phyloP scores from a whole-genome alignment of 345 rosid genomes.

The Populus alba region DNA sequence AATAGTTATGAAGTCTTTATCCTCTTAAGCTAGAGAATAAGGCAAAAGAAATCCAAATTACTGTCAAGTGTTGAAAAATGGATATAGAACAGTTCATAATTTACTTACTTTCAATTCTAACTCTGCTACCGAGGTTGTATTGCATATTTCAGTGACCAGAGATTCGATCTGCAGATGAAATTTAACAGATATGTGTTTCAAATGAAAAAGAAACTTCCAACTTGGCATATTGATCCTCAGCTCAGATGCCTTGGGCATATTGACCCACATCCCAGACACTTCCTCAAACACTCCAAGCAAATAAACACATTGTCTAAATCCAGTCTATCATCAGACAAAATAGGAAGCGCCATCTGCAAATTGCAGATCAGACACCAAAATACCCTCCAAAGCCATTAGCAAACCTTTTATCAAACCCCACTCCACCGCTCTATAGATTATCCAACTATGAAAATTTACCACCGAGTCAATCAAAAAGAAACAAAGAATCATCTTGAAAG shows the following conservation, averaged over 20 bases:
- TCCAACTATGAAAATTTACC: background rate
- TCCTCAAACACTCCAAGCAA: background rate
- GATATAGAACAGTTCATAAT: background rate
- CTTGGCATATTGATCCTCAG: background rate
- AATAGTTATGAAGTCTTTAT: background rate
- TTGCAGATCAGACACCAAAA: background rate
- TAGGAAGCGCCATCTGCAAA: background rate
- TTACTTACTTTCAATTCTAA: constrained; percentile 70
- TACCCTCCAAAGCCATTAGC: background rate
- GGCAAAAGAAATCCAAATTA: constrained; percentile 2
- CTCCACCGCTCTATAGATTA: background rate
- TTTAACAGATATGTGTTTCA: background rate
- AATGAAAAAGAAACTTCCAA: background rate
- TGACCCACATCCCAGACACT: too few species aligned
- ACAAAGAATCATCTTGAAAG: background rate
- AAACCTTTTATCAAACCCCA: background rate
- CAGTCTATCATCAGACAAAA: background rate
- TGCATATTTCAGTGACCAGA: constrained; percentile 58
- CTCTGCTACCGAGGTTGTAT: constrained; percentile 69
- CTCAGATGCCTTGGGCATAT: background rate
- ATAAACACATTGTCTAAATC: background rate
- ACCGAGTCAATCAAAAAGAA: background rate
- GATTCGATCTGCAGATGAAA: constrained; percentile 57
- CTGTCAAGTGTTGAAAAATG: constrained; percentile 8
- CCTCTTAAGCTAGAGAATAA: background rate